These are phyloP conservation scores for Cephalotrichum gorgonifer DNA, from an alignment of 2,329 filamentous ascomycete genomes.

Conservation along the genomic window DNA sequence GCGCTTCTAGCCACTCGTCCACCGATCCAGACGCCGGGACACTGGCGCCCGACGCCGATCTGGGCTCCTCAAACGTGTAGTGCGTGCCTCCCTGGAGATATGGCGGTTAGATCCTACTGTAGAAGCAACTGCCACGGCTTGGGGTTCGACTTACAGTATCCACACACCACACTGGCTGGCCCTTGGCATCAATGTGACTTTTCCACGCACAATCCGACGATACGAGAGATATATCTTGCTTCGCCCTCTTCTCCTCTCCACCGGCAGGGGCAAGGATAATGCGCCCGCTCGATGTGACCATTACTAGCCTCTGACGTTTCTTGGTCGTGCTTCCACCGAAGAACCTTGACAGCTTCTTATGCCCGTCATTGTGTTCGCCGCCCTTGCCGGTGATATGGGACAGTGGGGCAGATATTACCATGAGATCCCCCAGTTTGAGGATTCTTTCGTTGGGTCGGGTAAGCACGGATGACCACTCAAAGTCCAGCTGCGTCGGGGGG, in stretches of 20 bases:
- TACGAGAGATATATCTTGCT: slow-evolving; percentile 81
- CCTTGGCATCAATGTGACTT: slow-evolving; percentile 76
- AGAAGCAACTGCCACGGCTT: neutral
- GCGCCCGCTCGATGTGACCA: slow-evolving; percentile 86
- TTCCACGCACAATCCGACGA: slow-evolving; percentile 67
- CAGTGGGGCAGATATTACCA: slow-evolving; percentile 71
- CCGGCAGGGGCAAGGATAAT: slow-evolving; percentile 85
- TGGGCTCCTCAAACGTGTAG: slow-evolving; percentile 89
- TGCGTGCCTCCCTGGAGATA: slow-evolving; percentile 67
- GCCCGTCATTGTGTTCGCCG: slow-evolving; percentile 49
- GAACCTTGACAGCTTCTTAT: slow-evolving; percentile 87
- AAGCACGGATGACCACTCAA: slow-evolving; percentile 95
- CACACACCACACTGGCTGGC: slow-evolving; percentile 77
- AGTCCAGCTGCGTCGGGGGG: slow-evolving; percentile 92
- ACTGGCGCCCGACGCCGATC: slow-evolving; percentile 49
- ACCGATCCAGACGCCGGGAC: slow-evolving; percentile 49
- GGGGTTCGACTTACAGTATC: slow-evolving; percentile 65
- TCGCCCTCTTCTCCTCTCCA: slow-evolving; percentile 91
- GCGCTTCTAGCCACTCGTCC: slow-evolving; percentile 84
- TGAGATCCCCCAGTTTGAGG: slow-evolving; percentile 81
- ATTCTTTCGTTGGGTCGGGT: slow-evolving; percentile 89
- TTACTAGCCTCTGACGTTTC: slow-evolving; percentile 84
- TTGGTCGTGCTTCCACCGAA: slow-evolving; percentile 87
- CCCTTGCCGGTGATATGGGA: slow-evolving; percentile 64
- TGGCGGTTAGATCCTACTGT: slow-evolving; percentile 8